phyloP scores from a whole-genome alignment of 257 asterid genomes.

The Plantago major region DNA sequence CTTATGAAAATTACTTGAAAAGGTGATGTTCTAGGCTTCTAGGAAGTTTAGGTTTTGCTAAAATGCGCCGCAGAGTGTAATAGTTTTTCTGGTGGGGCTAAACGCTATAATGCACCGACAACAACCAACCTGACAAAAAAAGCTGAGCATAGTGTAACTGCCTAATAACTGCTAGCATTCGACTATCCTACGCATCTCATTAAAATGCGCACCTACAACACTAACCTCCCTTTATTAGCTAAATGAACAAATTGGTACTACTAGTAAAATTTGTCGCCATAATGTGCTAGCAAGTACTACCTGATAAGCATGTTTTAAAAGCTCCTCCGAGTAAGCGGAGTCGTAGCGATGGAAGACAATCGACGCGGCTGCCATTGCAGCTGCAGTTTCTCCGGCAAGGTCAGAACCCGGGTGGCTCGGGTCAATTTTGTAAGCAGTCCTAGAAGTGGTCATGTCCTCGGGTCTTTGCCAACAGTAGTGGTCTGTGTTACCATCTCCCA shows the following conservation, averaged over 20 bases:
- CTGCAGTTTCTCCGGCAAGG: conserved; percentile 88
- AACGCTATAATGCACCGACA: conserved; percentile 41
- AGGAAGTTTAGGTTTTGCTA: background rate
- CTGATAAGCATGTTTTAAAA: conserved; percentile 41
- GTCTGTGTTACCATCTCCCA: conserved; percentile 85
- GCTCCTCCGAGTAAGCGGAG: conserved; percentile 41
- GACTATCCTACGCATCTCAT: conserved; percentile 37
- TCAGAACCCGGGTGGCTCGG: conserved; percentile 88
- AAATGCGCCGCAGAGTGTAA: conserved; percentile 6
- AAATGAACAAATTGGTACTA: too few relatives aligned
- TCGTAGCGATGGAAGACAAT: conserved; percentile 67
- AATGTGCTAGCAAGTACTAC: conserved; percentile 9
- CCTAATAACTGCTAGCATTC: conserved; percentile 37
- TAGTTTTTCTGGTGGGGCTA: conserved; percentile 10
- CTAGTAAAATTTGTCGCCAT: too few relatives aligned
- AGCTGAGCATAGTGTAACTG: conserved; percentile 35
- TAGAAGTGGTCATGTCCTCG: conserved; percentile 91
- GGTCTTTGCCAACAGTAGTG: conserved; percentile 93
- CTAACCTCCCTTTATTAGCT: background rate
- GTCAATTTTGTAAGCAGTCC: conserved; percentile 77
- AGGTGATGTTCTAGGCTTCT: too few relatives aligned
- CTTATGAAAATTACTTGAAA: too few relatives aligned
- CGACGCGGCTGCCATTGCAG: conserved; percentile 84
- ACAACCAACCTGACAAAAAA: conserved; percentile 37
- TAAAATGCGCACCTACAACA: conserved; percentile 12